Evolutionary conservation across 2,329 filamentous ascomycete species (phyloP).

Genomic region (Cladophialophora chaetospira): DNA sequence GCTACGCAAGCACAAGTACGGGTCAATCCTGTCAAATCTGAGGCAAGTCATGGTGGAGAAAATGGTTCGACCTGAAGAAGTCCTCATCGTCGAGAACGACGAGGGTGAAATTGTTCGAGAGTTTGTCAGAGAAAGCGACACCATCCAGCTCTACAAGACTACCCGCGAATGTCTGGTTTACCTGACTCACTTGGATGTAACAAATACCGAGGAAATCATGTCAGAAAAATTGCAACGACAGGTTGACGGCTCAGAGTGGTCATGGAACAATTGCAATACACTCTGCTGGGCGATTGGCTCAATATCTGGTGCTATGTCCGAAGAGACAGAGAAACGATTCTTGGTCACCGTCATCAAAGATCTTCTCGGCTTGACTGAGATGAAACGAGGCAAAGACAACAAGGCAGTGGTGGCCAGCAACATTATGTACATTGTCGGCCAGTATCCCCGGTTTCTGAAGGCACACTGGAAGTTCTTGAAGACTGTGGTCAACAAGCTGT

Average conservation of each 20-base stretch:
- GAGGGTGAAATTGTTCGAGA: conserved; percentile 98
- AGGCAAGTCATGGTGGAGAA: conserved; percentile 99
- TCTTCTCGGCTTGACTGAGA: conserved; percentile 91
- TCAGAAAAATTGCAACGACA: conserved; percentile 95
- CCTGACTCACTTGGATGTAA: conserved; percentile 93
- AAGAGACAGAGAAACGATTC: conserved; percentile 98
- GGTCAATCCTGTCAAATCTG: conserved; percentile 88
- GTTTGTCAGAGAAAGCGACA: conserved; percentile 99
- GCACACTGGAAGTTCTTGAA: conserved; percentile 99
- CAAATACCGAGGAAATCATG: conserved; percentile 98
- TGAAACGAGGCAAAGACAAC: conserved; percentile 99
- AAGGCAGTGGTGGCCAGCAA: conserved; percentile 98
- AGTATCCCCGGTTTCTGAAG: conserved; percentile 97
- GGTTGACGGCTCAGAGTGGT: conserved; percentile 95
- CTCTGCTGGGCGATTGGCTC: conserved; percentile 99
- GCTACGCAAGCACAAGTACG: conserved; percentile 96
- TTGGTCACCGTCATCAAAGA: conserved; percentile 99
- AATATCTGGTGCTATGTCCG: conserved; percentile 98
- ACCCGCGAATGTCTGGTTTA: conserved; percentile 97
- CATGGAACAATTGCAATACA: conserved; percentile 99
- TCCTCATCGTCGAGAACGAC: conserved; percentile 98
- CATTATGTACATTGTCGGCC: conserved; percentile 99
- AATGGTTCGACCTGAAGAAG: conserved; percentile 98
- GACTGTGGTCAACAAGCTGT: conserved; percentile 98
- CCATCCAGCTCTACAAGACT: conserved; percentile 98